Base-by-base conservation (phyloP, 495 filamentous ascomycete genomes). In the Physcia stellaris region DNA sequence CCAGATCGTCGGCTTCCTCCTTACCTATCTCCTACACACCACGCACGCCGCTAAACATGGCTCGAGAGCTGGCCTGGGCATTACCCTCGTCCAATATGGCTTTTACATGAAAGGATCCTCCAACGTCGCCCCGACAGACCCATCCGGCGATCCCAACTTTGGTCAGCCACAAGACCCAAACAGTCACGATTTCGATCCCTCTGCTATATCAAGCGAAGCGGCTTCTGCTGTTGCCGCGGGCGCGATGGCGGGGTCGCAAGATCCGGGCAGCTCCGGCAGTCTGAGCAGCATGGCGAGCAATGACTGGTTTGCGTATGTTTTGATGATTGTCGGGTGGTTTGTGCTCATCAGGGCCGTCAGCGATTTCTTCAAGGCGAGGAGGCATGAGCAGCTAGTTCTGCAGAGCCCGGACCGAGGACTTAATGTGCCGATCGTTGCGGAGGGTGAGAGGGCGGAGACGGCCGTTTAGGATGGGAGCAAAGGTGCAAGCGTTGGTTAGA, bases 311-410 rank as follows among this genome's bases (percentile, higher is more conserved):
- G 83, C 88, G n/a, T 96, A 96, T 52, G 57, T 81, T 7, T 59
- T 98, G 41, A 98, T 98, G 90, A 82, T 98, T 58, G 80, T 95
- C 11, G 90, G 90, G 2, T 98, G 90, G 90, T 96, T 96, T 47
- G 84, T 98, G 36, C 60, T 98, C 37, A 96, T 98, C 43, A 71
- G 83, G 51, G 73, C 85, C 11, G 79, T 94, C 33, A 83, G 78
- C 52, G 86, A 95, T 51, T 96, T 86, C 56, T 58, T 96, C 32
- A 76, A 74, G 40, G 88, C 85, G 31, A 67, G 87, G 52, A 73
- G 80, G 50, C 92, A 94, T 56, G 88, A 96, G 63, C 80, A 86
- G 52, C 65, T 98, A 31, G 85, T 98, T 6, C 56, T 95, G 47
- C 86, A 93, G 56, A 95, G 87, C 55, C 90, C 92, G 4, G 90